Base-by-base conservation (phyloP, 1,284 basidiomycete species). In the Moniliella sp. region DNA sequence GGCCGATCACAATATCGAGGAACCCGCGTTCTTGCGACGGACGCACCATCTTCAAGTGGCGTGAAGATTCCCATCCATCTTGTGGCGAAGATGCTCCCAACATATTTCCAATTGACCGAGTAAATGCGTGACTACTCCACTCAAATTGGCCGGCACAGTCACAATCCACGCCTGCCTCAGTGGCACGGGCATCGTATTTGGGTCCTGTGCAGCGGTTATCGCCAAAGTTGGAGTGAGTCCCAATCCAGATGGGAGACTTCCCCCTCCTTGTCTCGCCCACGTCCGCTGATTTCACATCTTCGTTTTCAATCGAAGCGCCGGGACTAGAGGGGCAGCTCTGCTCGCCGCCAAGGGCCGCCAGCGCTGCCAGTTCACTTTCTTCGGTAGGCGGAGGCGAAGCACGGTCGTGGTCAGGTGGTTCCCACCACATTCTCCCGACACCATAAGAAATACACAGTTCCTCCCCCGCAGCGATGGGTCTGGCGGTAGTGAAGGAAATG, bases 371-470 rank as follows among this genome's bases (percentile, higher is more conserved):
- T n/a, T 33, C 14, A 4, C 5, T 23, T 23, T 23, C 31, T 18
- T 27, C 5, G 13, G 32, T 4, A 10, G 5, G n/a, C 13, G 25
- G 25, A 11, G 15, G n/a, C 4, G 4, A 4, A 14, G 13, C 30
- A 10, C 14, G 21, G 18, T 14, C 5, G 5, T 19, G 14, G 3
- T 28, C 34, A 1, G 15, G 23, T 1, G 35, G 26, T 26, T 47
- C 45, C 57, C 55, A 59, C 57, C 54, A 52, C 54, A 50, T 59
- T 27, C 40, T 37, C 3, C 55, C 51, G 0, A 36, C n/a, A 0
- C 73, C 76, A 45, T 81, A 78, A 48, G 71, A 76, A 41, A 83
- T 80, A 44, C 70, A 77, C 3, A 82, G 66, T 53, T 84, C 80
- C 47, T 83, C 76, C 25, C 67, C 72, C 2, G 62, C 52, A n/a